A percentile compares a stretch with the other conserved stretches of the same genome.
These are phyloP conservation scores for Haplosporangium sp. DNA, from an alignment of 371 early-diverging fungal species.

Conservation along the genomic window DNA sequence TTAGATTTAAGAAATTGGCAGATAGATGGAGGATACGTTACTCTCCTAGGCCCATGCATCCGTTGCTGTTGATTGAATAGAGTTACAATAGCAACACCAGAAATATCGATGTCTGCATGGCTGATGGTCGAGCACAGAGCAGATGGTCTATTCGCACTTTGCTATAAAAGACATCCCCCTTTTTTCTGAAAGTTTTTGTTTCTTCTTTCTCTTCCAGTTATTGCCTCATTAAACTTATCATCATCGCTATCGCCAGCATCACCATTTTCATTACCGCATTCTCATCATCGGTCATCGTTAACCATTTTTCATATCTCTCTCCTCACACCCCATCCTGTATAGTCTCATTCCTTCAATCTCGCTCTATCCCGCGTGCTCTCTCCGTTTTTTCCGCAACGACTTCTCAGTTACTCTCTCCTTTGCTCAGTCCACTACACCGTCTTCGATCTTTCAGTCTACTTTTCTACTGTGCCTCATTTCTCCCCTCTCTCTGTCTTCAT, in stretches of 20 bases:
- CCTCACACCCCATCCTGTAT: neutral
- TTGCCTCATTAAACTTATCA: neutral
- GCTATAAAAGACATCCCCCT: neutral
- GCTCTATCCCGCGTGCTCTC: neutral
- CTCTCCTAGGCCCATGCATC: neutral
- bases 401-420: neutral
- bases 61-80: neutral
- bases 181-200: neutral
- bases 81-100: neutral
- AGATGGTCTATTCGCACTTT: neutral
- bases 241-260: neutral
- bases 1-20: neutral
- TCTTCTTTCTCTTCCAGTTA: neutral
- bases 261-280: neutral
- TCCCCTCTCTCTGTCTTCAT: neutral
- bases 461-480: neutral
- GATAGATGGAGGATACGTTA: neutral
- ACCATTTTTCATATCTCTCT: neutral
- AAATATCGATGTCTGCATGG: neutral
- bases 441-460: constrained; percentile 2
- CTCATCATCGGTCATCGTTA: neutral
- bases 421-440: neutral
- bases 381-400: neutral
- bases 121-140: neutral
- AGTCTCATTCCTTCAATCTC: neutral